Evolutionary conservation across 164 flowering plant genomes (phyloP), one percentile per base, ranked within the genome.

Genomic region (Vitis amurensis): DNA sequence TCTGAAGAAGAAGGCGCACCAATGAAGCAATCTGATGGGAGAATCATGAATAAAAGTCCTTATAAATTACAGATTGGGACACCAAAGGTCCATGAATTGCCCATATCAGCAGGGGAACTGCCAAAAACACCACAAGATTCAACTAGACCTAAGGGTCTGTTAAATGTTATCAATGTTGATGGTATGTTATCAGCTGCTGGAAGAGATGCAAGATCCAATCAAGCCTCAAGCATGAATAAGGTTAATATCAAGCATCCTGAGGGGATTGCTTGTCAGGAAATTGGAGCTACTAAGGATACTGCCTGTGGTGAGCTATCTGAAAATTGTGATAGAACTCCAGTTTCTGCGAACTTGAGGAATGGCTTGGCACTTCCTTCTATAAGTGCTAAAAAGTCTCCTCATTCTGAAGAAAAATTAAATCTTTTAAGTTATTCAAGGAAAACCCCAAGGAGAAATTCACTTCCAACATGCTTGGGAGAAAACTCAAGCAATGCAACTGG

Each of bases 1-100:
- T 96, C 99, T 64, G 97, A 93, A 76, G 98, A 90, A 23, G 98
- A 93, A 78, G 80, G 76, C 47, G 88, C 58, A 58, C 62, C 53
- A 19, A 8, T 31, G 3, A 69, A 75, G 66, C 75, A 73, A 64
- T 55, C 63, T 23, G 62, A 63, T 47, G 76, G 44, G 48, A 79
- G 68, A 68, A 68, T 37, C 10, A 48, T 56, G 51, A 61, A 66
- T 3, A 69, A 31, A 19, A 83, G 69, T 74, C 81, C 87, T 74
- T 60, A 48, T 65, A 76, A 52, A 59, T 44, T 76, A 62, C 81
- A 72, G 49, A 48, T 12, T 50, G 84, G 72, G 55, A 60, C 60
- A 31, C 56, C 66, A 27, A 70, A 31, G 66, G 67, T 68, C n/a
- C 58, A 61, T 74, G 74, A 71, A 51, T 37, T 66, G 67, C 68